Evolutionary conservation across 2,329 filamentous ascomycete genomes (phyloP).

Genomic region (Cryphonectria parasitica): DNA sequence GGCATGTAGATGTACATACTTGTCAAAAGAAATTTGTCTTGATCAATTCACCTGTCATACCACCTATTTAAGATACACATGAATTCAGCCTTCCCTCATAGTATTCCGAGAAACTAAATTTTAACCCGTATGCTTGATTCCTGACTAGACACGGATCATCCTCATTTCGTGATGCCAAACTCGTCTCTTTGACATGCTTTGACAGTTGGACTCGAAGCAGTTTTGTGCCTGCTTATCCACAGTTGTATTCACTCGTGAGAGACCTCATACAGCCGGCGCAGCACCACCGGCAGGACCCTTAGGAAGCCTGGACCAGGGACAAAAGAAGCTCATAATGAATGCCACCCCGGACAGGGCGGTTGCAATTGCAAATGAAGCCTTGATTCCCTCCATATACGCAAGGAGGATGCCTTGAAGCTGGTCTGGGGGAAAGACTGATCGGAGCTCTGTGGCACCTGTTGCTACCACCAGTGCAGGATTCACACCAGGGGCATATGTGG

Average conservation of each 20-base stretch:
- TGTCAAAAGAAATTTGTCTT: neutral
- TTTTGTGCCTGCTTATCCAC: neutral
- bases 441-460: slow-evolving; percentile 6
- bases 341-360: neutral
- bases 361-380: slow-evolving; percentile 2
- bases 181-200: neutral
- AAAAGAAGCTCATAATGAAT: slow-evolving; percentile 3
- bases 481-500: neutral
- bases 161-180: neutral
- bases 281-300: neutral
- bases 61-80: neutral
- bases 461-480: slow-evolving; percentile 1
- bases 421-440: neutral
- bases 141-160: neutral
- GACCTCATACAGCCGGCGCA: neutral
- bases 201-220: neutral
- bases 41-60: neutral
- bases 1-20: neutral
- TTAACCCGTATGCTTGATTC: neutral
- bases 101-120: neutral
- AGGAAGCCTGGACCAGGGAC: neutral
- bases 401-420: neutral
- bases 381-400: slow-evolving; percentile 12
- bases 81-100: neutral
- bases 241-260: neutral